Percentiles rank a stretch among this genome's conserved stretches.
Conservation (phyloP, 73 alveolate species). For the Paramecium pentaurelia region DNA sequence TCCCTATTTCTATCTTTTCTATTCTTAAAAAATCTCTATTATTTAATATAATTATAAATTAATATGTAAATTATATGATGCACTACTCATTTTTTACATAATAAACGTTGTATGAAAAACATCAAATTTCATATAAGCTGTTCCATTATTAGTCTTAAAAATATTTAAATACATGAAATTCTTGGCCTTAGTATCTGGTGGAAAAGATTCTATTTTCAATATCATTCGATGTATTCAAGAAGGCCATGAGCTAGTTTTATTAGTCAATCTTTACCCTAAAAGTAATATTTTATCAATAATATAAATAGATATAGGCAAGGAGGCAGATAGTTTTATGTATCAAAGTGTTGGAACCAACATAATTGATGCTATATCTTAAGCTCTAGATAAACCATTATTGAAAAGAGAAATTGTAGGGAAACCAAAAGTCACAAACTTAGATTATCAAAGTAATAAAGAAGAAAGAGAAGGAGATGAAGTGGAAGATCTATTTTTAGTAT, state of each 20-base stretch:
- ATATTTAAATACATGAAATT: slow-evolving; percentile 57
- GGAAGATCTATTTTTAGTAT: slow-evolving; percentile 90
- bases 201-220: slow-evolving; percentile 75
- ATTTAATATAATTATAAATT: not conserved
- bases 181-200: slow-evolving; percentile 70
- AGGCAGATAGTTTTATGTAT: slow-evolving; percentile 94
- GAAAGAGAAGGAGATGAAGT: slow-evolving; percentile 87
- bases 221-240: slow-evolving; percentile 77
- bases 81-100: not conserved
- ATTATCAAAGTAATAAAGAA: slow-evolving; percentile 26
- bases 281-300: not conserved
- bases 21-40: not conserved
- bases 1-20: not conserved
- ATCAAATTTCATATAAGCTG: not conserved
- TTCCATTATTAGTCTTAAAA: not conserved
- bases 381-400: slow-evolving; percentile 85
- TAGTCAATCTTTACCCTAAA: slow-evolving; percentile 84
- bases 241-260: slow-evolving; percentile 87
- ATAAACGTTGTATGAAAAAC: not conserved
- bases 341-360: slow-evolving; percentile 94
- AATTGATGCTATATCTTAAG: slow-evolving; percentile 87
- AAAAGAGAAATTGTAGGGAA: slow-evolving; percentile 69
- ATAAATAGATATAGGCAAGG: slow-evolving; percentile 48
- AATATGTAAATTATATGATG: not conserved
- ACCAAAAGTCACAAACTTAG: slow-evolving; percentile 8